phyloP scores from a whole-genome alignment of 495 filamentous ascomycete genomes.

The Aspergillus haitiensis region DNA sequence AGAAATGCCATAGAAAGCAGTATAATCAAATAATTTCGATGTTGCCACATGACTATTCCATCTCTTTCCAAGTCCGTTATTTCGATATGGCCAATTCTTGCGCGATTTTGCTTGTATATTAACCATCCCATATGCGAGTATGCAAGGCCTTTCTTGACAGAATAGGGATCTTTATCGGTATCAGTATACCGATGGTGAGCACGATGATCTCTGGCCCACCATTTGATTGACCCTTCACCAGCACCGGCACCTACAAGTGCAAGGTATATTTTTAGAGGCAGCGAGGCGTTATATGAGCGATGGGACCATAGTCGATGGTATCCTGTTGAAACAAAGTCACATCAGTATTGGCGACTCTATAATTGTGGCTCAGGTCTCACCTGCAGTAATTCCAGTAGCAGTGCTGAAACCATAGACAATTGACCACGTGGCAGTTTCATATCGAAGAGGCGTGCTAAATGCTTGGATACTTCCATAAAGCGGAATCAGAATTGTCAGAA shows the following conservation, averaged over 20 bases:
- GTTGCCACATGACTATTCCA: constrained; percentile 81
- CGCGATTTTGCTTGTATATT: constrained; percentile 80
- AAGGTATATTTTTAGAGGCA: constrained; percentile 79
- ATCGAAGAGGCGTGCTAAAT: too few relatives aligned
- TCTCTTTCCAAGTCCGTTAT: constrained; percentile 89
- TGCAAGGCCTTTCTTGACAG: constrained; percentile 82
- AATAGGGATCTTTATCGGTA: constrained; percentile 92
- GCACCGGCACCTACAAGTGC: constrained; percentile 81
- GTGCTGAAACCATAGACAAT: too few relatives aligned
- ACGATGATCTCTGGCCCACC: constrained; percentile 89
- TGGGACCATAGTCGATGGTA: constrained; percentile 89
- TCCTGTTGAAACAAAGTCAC: too few relatives aligned
- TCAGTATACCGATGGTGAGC: constrained; percentile 95
- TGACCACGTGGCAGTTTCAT: too few relatives aligned
- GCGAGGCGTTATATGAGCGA: constrained; percentile 73
- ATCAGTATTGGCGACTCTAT: too few relatives aligned
- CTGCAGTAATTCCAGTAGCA: too few relatives aligned
- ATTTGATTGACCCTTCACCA: constrained; percentile 84
- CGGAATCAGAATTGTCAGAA: too few relatives aligned
- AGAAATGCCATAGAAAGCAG: constrained; percentile 78
- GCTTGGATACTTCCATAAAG: too few relatives aligned
- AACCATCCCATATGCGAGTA: constrained; percentile 89
- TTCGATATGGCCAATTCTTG: constrained; percentile 80
- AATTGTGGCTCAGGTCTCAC: too few relatives aligned
- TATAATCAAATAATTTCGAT: constrained; percentile 77